Base-by-base conservation (phyloP, 2,329 filamentous ascomycete species). In the Ophiocordyceps unilateralis region DNA sequence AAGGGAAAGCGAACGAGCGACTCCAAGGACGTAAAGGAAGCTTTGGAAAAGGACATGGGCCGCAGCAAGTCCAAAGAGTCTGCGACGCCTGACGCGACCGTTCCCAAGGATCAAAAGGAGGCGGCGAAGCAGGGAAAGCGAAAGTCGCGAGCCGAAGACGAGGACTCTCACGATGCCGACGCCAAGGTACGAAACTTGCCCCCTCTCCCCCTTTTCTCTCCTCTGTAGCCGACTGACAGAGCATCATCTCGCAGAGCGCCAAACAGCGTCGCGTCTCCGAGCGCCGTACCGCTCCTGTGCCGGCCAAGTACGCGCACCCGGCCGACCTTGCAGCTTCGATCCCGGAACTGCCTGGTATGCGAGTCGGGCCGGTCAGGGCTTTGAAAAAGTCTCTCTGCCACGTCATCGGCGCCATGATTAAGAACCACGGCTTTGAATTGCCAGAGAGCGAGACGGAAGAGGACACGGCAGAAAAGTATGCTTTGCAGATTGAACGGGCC, bases 401-500 rank as follows among this genome's bases (percentile, higher is more conserved):
- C 43, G 70, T 81, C 45, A 70, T 93, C 45, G 68, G 70, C n/a
- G 60, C 68, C 30, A 76, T 83, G 28, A 72, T 80, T 48, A 83
- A 85, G 58, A 68, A 74, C 44, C 73, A 75, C 15, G 66, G 74
- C 10, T 79, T 80, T 50, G 64, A 66, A 22, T 63, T 87, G 17
- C 71, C 78, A 1, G 70, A 78, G 41, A 80, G 74, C 40, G 69
- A 77, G 44, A 76, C 75, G 0, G 67, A 74, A 14, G 76, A 81
- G 41, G 69, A 70, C 10, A 65, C 83, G 45, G 78, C 81, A 11
- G 78, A 83, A 54, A 72, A 72, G 20, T 71, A 88, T 39, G 83
- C 83, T 14, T 64, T 94, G 22, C 74, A 85, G 49, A 81, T 96
- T 47, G 88, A 95, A 64, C 76, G 85, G 52, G 75, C 75, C 4